Percentiles rank a stretch among this genome's conserved stretches.
Conservation (phyloP, 2,329 filamentous ascomycete species). For the Fulvia fulva region DNA sequence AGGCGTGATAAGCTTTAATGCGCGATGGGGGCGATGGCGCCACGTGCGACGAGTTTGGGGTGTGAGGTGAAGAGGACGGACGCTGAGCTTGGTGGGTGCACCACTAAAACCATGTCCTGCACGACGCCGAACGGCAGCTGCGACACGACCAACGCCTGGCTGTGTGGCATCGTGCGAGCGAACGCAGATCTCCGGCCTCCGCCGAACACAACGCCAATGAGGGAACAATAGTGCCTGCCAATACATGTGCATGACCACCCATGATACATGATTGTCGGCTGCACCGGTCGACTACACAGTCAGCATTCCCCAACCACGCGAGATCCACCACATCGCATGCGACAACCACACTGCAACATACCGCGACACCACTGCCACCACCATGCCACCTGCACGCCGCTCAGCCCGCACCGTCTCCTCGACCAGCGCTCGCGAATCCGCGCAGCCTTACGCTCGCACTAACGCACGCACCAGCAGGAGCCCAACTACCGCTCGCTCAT, state of each 20-base stretch:
- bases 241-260: too few species aligned
- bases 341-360: not conserved
- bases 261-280: not conserved
- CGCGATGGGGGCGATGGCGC: not conserved
- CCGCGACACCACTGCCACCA: conserved; percentile 1
- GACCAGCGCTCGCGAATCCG: conserved; percentile 16
- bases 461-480: conserved; percentile 22
- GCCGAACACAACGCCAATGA: not conserved
- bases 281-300: not conserved
- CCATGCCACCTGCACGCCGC: conserved; percentile 34
- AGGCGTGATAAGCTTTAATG: not conserved
- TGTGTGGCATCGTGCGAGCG: not conserved
- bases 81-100: not conserved
- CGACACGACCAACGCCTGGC: not conserved
- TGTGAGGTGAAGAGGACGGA: not conserved
- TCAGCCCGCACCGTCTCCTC: conserved; percentile 27
- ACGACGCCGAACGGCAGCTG: not conserved
- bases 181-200: not conserved
- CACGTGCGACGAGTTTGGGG: not conserved
- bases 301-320: conserved; percentile 6
- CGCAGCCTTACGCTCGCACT: conserved; percentile 27
- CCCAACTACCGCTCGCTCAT: conserved; percentile 12
- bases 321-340: not conserved
- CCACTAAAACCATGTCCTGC: not conserved
- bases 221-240: not conserved